Conservation (phyloP, 768 basidiomycete species). For the Xerocomellus dryophilus region DNA sequence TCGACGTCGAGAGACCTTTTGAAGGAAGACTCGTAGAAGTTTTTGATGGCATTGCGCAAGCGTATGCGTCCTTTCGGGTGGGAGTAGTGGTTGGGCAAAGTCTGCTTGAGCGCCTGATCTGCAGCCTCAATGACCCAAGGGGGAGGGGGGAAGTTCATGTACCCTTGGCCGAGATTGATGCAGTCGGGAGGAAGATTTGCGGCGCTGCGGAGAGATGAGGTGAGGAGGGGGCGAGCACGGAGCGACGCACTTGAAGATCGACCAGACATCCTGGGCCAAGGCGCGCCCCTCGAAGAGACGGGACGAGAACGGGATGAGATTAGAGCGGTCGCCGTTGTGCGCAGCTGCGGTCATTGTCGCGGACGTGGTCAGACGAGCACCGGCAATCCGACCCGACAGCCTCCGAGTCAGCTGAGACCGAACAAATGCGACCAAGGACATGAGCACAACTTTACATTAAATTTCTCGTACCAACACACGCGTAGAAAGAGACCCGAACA, state of each 20-base stretch:
- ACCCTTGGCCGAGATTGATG: slow-evolving; percentile 93
- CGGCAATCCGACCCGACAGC: neutral
- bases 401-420: neutral
- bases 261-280: slow-evolving; percentile 84
- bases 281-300: slow-evolving; percentile 75
- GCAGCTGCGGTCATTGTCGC: neutral
- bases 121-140: slow-evolving; percentile 76
- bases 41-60: slow-evolving; percentile 82
- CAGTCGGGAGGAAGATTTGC: slow-evolving; percentile 87
- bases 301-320: slow-evolving; percentile 66
- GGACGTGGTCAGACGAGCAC: neutral
- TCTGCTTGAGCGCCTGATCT: slow-evolving; percentile 56
- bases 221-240: neutral
- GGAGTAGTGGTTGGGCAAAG: slow-evolving; percentile 81
- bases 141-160: slow-evolving; percentile 91
- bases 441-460: too few species aligned
- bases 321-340: slow-evolving; percentile 37
- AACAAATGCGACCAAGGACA: neutral
- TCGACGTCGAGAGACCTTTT: slow-evolving; percentile 77
- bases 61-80: slow-evolving; percentile 88
- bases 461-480: too few species aligned
- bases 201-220: slow-evolving; percentile 47
- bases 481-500: too few species aligned
- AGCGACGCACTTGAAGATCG: slow-evolving; percentile 70
- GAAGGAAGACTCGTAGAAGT: slow-evolving; percentile 67